Base-by-base conservation (phyloP, 192 early-diverging fungal genomes). In the Coemansia sp. region DNA sequence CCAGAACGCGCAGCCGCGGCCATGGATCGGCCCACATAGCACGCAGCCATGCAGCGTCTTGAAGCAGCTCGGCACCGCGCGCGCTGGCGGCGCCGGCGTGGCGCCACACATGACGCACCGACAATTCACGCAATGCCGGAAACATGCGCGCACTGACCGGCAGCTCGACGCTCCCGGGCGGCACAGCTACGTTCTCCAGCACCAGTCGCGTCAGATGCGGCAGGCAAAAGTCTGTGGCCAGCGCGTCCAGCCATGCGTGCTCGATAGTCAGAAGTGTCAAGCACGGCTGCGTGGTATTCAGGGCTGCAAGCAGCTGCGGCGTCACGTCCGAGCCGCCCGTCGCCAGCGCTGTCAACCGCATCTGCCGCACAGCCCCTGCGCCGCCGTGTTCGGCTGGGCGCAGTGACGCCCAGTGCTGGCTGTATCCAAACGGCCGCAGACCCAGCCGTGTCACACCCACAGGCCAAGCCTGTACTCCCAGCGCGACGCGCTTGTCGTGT, bases 51-150 rank as follows among this genome's bases (percentile, higher is more conserved):
- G 23, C 44, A 21, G 28, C 63, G 56, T 71, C 69, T 65, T 80
- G 77, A 54, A 80, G 53, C n/a, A 62, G 64, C 47, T 65, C 65
- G 8, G 77, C 77, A 16, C 77, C 77, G 52, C 77, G 71, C 34
- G 65, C 59, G 34, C 62, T 65, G 47, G 50, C 63, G 22, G 51
- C 62, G 25, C 55, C 54, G 6, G 64, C 63, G 14, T 50, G 54
- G 52, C 54, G 60, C 77, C 77, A 80, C 34, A 73, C 71, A 49
- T 80, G 68, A 32, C 77, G 71, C 52, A 80, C 56, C 0, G 68
- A 51, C 34, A 80, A 65, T 32, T 64, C 10, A 18, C 63, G 30
- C 44, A 80, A 71, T 6, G 21, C 19, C 5, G 77, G 77, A 25
- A 74, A 67, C 71, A 66, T 64, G 16, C 31, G 30, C 10, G 71